Percentiles rank a stretch among this genome's conserved stretches.
Evolutionary conservation across 148 eudicot species (phyloP).

Genomic region (Rhododendron ovatum): DNA sequence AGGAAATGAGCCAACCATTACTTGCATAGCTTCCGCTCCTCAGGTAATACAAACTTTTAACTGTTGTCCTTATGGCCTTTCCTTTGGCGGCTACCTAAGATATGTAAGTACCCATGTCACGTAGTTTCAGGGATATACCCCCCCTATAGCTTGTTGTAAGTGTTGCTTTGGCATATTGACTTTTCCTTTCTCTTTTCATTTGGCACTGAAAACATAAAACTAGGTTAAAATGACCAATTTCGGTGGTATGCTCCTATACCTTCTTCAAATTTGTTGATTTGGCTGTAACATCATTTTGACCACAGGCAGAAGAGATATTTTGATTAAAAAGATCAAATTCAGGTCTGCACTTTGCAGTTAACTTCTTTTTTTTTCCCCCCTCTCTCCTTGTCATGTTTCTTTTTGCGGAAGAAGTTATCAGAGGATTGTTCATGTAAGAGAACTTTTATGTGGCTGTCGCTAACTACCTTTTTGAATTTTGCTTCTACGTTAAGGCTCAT

Average conservation of each 20-base stretch:
- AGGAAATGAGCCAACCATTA: constrained; percentile 12
- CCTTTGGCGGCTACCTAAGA: background rate
- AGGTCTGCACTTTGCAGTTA: background rate
- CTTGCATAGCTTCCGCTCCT: constrained; percentile 17
- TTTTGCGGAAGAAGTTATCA: too few species aligned
- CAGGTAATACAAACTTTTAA: constrained; percentile 30
- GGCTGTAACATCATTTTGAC: background rate
- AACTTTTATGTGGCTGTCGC: background rate
- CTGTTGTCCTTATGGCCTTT: background rate
- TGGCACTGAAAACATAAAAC: too few species aligned
- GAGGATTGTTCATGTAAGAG: background rate
- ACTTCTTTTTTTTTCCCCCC: background rate
- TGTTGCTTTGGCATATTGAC: background rate
- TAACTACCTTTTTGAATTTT: background rate
- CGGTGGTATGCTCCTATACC: background rate
- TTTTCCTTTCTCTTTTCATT: too few species aligned
- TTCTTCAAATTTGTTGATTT: background rate
- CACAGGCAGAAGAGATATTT: background rate
- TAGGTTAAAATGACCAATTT: too few species aligned
- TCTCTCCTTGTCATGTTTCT: background rate
- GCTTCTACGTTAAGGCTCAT: background rate
- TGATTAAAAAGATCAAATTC: background rate
- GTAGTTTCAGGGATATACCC: background rate
- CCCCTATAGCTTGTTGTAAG: background rate
- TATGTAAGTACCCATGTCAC: background rate